phyloP scores from a whole-genome alignment of 106 monocot genomes.

The Allium cepa region DNA sequence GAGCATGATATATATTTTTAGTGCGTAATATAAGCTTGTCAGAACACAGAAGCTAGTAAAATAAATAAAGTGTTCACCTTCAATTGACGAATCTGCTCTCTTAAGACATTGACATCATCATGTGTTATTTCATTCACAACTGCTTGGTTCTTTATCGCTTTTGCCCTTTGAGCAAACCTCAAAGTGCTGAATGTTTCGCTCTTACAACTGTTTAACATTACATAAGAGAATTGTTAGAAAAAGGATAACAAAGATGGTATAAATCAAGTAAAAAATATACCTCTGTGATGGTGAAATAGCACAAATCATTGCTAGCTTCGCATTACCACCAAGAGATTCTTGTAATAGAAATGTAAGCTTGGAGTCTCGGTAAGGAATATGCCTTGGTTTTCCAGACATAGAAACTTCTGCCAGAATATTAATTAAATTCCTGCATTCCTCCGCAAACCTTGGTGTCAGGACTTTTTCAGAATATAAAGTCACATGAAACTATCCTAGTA shows the following conservation, averaged over 20 bases:
- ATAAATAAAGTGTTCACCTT: constrained; percentile 40
- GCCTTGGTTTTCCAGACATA: constrained; percentile 88
- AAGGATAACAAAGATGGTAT: not conserved
- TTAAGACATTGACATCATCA: constrained; percentile 85
- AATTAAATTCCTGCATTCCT: constrained; percentile 74
- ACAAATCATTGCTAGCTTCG: constrained; percentile 96
- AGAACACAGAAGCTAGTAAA: no score
- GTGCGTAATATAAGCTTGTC: no score
- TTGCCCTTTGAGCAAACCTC: constrained; percentile 97
- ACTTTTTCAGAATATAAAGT: not conserved
- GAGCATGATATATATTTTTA: no score
- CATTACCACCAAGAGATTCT: constrained; percentile 99
- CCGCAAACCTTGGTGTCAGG: constrained; percentile 1
- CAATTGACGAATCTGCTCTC: constrained; percentile 89
- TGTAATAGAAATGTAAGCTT: constrained; percentile 93
- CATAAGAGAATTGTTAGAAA: constrained; percentile 1
- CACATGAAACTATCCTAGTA: no score
- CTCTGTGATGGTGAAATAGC: constrained; percentile 83
- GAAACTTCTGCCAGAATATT: constrained; percentile 92
- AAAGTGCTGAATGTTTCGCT: constrained; percentile 87
- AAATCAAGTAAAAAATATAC: not conserved
- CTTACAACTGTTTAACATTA: constrained; percentile 61
- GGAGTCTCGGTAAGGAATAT: constrained; percentile 97
- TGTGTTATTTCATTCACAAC: constrained; percentile 87
- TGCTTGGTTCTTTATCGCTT: constrained; percentile 87